Evolutionary conservation across 176 grass and related monocot species (phyloP), one percentile per base, ranked within the genome.

Genomic region (Eragrostis curvula): DNA sequence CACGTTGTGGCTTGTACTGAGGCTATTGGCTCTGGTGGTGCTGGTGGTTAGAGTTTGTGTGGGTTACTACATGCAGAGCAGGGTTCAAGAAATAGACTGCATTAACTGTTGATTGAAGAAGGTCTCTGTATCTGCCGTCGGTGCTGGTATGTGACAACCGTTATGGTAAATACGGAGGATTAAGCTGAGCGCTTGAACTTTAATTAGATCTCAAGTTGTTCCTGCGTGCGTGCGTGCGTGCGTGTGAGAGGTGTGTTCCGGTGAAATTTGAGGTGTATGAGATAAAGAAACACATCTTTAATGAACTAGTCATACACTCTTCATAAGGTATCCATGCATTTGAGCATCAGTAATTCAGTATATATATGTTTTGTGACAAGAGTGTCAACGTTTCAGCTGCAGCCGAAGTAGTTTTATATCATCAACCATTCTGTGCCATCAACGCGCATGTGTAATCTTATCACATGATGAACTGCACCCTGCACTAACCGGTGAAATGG

Each of bases 1-100:
- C 12, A 88, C 17, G 56, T 21, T 89, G 12, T 85, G 83, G 87
- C 66, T 85, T 44, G 77, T 81, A 28, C 65, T 89, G 58, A 85
- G 77, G 71, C 72, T 89, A 47, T 50, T 85, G 56, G 63, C 85
- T 24, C 78, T 79, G 10, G 87, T 82, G 58, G 65, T 89, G 56
- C 17, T 89, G 16, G 18, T 89, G 36, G 40, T 82, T 21, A 71
- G 83, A n/a, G 72, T 89, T 30, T 89, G 71, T 32, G 78, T 85
- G 17, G 77, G 70, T 63, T 77, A 85, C 78, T 85, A 85, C 47
- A 70, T 72, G 87, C 82, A 85, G 32, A 71, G 77, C 3, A 71
- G 63, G 75, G 62, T 12, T 45, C 53, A 73, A 16, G 87, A 89
- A 45, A 68, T 81, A 8, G 87, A 89, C 70, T 89, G 87, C 71